Base-by-base conservation (phyloP, 495 filamentous ascomycete species). In the Talaromyces thailandensis region DNA sequence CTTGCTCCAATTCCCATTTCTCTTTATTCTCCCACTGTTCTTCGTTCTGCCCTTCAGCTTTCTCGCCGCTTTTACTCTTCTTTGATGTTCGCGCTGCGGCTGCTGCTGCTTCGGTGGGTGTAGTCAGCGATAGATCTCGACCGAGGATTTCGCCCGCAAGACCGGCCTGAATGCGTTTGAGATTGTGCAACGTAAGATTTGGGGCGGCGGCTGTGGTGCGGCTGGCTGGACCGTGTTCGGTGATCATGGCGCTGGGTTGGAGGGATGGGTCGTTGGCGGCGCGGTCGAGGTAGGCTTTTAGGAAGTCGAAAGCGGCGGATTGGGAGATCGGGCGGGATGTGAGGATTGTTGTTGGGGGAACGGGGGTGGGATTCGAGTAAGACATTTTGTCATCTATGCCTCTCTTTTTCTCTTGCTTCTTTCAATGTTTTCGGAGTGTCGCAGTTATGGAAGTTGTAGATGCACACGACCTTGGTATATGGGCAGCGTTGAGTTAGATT, bases 131-230 rank as follows among this genome's bases (percentile, higher is more conserved):
- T 57, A 81, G 58, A 66, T 85, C 83, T 1, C 72, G 72, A 7
- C 72, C 82, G 31, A 86, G 64, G 24, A 78, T 74, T 67, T 88
- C 84, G 6, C 86, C 86, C 0, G 79, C 73, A 18, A 88, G 71
- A 16, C 87, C 88, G 0, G 83, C 84, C 69, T 87, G 83, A 9
- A 90, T 82, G 23, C 88, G 81, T 68, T 82, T 78, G 56, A 91
- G 69, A 66, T 88, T 86, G 68, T 88, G 84, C 50, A 91, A 72
- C 21, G 82, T 81, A 16, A 90, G 67, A 25, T 84, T 81, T 1
- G 80, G 78, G 23, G 74, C 79, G 1, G 81, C 74, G 48, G 83
- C 83, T 11, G 81, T 79, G 26, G 77, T 80, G 57, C 76, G 74
- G 21, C 81, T 77, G 51, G 81, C 72, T 28, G 85, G 83, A 3